Conservation (phyloP, 345 rosid genomes). For the Eutrema japonicum region DNA sequence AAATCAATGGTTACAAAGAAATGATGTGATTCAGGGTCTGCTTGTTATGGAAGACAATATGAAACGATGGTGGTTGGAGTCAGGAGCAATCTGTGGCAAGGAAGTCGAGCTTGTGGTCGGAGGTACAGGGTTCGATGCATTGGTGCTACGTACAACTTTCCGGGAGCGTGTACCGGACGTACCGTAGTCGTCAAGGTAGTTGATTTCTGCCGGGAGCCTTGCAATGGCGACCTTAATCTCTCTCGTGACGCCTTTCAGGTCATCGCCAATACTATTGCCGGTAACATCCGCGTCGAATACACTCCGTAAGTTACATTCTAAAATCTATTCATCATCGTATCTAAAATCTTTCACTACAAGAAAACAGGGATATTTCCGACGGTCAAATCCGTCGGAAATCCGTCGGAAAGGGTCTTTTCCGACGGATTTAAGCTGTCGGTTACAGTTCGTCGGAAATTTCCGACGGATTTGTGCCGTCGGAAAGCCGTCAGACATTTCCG, state of each 20-base stretch:
- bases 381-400: too few relatives aligned
- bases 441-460: too few relatives aligned
- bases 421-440: too few relatives aligned
- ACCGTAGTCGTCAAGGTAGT: constrained; percentile 48
- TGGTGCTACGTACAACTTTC: constrained; percentile 34
- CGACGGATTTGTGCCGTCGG: too few relatives aligned
- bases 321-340: not conserved
- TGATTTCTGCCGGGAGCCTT: constrained; percentile 49
- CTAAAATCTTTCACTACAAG: too few relatives aligned
- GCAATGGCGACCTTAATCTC: constrained; percentile 54
- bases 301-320: constrained; percentile 32
- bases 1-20: constrained; percentile 10
- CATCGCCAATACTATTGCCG: constrained; percentile 56
- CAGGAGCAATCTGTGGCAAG: constrained; percentile 43
- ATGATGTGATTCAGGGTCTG: constrained; percentile 42
- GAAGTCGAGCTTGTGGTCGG: constrained; percentile 54
- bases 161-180: constrained; percentile 47
- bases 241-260: constrained; percentile 56
- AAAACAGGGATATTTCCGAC: too few relatives aligned
- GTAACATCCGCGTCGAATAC: constrained; percentile 44
- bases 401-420: too few relatives aligned
- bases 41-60: constrained; percentile 40
- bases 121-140: constrained; percentile 53
- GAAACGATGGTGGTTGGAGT: constrained; percentile 52
- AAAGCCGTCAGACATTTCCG: too few relatives aligned